Conservation (phyloP, 257 asterid genomes). For the Marsdenia floribunda region DNA sequence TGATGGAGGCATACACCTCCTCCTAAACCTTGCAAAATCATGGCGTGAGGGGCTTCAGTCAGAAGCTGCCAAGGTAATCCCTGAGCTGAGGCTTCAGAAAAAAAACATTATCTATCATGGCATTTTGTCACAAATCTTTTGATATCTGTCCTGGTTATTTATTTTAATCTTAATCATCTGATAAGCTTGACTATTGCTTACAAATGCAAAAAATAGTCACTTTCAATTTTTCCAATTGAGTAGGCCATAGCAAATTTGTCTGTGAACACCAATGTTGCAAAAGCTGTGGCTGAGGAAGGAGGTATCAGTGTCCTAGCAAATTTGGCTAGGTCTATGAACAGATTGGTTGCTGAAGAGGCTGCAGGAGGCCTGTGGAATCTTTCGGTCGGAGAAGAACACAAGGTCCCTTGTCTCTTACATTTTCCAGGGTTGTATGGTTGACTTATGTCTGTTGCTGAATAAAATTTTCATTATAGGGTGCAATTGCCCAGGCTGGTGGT, state of each 20-base stretch:
- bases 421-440: not conserved
- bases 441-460: conserved; percentile 8
- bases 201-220: not conserved
- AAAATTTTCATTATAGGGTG: conserved; percentile 40
- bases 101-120: not conserved
- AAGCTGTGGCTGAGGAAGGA: conserved; percentile 89
- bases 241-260: conserved; percentile 85
- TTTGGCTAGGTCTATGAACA: conserved; percentile 71
- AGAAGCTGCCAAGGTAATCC: conserved; percentile 69
- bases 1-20: conserved; percentile 60
- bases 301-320: conserved; percentile 58
- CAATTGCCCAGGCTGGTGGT: conserved; percentile 85
- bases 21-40: conserved; percentile 67
- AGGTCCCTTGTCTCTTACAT: conserved; percentile 37
- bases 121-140: not conserved
- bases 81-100: conserved; percentile 10
- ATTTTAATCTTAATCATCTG: not conserved
- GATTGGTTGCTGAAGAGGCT: conserved; percentile 82
- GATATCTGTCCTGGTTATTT: not conserved
- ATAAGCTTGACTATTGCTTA: not conserved
- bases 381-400: conserved; percentile 78
- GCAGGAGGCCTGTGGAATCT: conserved; percentile 94
- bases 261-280: conserved; percentile 74
- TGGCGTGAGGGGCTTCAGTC: conserved; percentile 85
- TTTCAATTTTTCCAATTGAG: conserved; percentile 18